Percentiles rank a stretch among this genome's conserved stretches.
phyloP scores from a whole-genome alignment of 108 stramenopile species.

The Nitzschia palea region DNA sequence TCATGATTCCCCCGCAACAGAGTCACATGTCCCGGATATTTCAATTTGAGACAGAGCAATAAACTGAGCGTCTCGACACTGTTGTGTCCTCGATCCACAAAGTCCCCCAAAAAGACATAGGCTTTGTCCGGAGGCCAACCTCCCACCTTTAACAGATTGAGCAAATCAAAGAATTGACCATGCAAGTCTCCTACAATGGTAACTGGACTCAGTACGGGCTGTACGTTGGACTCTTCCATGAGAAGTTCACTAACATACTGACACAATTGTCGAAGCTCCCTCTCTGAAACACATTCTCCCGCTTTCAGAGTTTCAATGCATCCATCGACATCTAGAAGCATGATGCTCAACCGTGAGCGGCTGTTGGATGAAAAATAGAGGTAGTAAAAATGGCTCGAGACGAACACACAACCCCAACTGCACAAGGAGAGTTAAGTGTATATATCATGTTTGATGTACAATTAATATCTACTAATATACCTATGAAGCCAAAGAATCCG shows the following conservation, averaged over 20 bases:
- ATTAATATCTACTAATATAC: too few species aligned
- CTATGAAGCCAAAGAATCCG: too few species aligned
- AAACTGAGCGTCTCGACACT: constrained; percentile 86
- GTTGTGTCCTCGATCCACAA: constrained; percentile 95
- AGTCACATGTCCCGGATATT: constrained; percentile 84
- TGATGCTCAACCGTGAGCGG: too few species aligned
- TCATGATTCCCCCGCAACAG: constrained; percentile 96
- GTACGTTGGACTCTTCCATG: constrained; percentile 87
- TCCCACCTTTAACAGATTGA: constrained; percentile 76
- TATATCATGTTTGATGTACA: too few species aligned
- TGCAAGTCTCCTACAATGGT: constrained; percentile 95
- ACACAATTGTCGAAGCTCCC: constrained; percentile 58
- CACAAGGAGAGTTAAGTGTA: too few species aligned
- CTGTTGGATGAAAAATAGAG: too few species aligned
- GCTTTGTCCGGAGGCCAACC: constrained; percentile 79
- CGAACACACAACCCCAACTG: neutral
- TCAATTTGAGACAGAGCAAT: constrained; percentile 84
- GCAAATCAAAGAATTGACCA: constrained; percentile 94
- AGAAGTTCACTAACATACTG: constrained; percentile 64
- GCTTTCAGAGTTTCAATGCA: constrained; percentile 77
- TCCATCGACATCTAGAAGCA: constrained; percentile 69
- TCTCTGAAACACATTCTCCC: constrained; percentile 78
- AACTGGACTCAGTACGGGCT: constrained; percentile 78
- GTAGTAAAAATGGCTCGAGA: neutral
- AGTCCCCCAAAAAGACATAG: constrained; percentile 93